Percentiles rank a stretch among this genome's conserved stretches.
Evolutionary conservation across 1,284 basidiomycete genomes (phyloP).

Genomic region (Meira miltonrushii): DNA sequence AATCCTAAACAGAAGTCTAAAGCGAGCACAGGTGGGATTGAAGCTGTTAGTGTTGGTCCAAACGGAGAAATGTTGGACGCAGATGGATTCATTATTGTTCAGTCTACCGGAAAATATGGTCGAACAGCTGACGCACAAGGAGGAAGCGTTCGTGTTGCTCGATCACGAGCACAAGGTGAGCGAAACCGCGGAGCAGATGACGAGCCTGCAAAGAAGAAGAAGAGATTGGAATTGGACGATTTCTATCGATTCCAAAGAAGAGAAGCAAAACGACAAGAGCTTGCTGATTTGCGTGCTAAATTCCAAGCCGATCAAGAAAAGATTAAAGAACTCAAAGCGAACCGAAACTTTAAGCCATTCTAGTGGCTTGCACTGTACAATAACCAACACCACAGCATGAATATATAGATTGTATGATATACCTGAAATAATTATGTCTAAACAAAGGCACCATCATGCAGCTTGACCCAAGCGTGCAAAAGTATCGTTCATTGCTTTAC

Average conservation of each 20-base stretch:
- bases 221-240: constrained; percentile 35
- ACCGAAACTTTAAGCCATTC: constrained; percentile 43
- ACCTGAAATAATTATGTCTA: too few relatives aligned
- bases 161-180: neutral
- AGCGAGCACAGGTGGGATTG: constrained; percentile 21
- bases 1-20: constrained; percentile 33
- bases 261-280: constrained; percentile 45
- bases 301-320: constrained; percentile 47
- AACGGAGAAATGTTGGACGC: constrained; percentile 46
- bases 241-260: constrained; percentile 49
- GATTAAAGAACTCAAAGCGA: constrained; percentile 41
- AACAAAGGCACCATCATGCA: too few relatives aligned
- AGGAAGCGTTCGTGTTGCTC: constrained; percentile 9
- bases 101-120: constrained; percentile 43
- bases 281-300: constrained; percentile 40
- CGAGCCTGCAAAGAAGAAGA: constrained; percentile 27
- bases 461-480: constrained; percentile 21
- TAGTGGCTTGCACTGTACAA: neutral
- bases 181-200: constrained; percentile 1
- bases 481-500: constrained; percentile 36
- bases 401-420: too few relatives aligned
- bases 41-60: constrained; percentile 40
- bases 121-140: constrained; percentile 23
- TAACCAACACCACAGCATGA: too few relatives aligned
- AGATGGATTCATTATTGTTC: constrained; percentile 51